These are phyloP conservation scores for Grifola frondosa DNA, from an alignment of 1,284 basidiomycete species.

Conservation along the genomic window DNA sequence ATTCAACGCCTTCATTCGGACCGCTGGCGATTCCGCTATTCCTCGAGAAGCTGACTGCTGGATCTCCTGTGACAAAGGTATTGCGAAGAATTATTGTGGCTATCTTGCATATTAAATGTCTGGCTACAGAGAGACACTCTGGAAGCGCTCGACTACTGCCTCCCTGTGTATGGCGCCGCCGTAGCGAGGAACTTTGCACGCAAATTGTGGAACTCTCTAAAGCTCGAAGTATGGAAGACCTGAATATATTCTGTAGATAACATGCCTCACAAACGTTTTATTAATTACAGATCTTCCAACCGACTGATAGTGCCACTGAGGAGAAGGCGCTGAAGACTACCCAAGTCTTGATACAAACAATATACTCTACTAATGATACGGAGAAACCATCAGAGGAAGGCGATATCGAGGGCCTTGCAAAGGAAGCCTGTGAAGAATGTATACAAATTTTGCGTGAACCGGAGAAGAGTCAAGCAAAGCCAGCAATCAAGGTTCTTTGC, in stretches of 20 bases:
- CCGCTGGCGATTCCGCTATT: constrained; percentile 85
- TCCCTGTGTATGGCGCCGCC: constrained; percentile 79
- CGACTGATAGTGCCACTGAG: constrained; percentile 76
- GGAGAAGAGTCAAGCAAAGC: constrained; percentile 87
- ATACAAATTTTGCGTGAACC: constrained; percentile 79
- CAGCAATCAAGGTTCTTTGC: constrained; percentile 80
- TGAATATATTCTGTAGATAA: too few relatives aligned
- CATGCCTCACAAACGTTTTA: too few relatives aligned
- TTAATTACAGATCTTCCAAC: constrained; percentile 78
- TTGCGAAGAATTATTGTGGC: constrained; percentile 4
- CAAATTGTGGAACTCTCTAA: constrained; percentile 85
- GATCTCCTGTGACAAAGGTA: constrained; percentile 85
- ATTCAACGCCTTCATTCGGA: constrained; percentile 82
- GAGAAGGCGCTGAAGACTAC: constrained; percentile 69
- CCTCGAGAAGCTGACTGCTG: constrained; percentile 88
- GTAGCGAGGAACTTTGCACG: constrained; percentile 62
- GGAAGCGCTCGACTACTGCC: constrained; percentile 69
- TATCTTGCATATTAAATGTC: not conserved
- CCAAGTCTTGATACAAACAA: constrained; percentile 69
- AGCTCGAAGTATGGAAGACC: constrained; percentile 79
- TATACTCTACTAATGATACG: constrained; percentile 50
- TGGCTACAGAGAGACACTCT: constrained; percentile 75
- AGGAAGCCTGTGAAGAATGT: constrained; percentile 78
- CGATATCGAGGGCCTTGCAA: constrained; percentile 60
- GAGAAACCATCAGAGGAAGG: constrained; percentile 34